Base-by-base conservation (phyloP, 73 alveolate genomes). In the Blepharisma japonicum region DNA sequence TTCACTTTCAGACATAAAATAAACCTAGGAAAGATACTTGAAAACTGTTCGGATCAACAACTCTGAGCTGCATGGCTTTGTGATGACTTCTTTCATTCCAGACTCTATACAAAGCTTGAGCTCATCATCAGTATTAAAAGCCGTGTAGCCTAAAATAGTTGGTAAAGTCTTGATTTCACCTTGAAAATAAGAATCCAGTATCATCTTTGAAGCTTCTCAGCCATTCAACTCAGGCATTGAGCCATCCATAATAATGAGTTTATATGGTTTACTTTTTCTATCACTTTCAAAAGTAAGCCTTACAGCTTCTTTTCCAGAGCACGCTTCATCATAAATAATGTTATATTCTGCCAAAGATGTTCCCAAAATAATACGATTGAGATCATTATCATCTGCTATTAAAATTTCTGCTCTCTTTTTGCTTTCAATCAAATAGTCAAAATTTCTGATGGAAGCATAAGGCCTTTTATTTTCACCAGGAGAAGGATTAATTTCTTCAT, bases 41-140 rank as follows among this genome's bases (percentile, higher is more conserved):
- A 32, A 32, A 32, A 32, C 42, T 32, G 42, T 32, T 32, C 42
- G 42, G 3, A 32, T 32, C 3, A 32, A 32, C 42, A 32, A 32
- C 42, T 32, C 42, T 32, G 42, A 32, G 42, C 42, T 53, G 3
- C 32, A 53, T 53, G 68, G 68, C 23, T 53, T 53, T 14, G 18
- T 53, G 68, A 53, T 14, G 18, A 53, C 68, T n/a, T 53, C 68
- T n/a, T 53, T 20, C 68, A 53, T 53, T 2, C 68, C 68, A n/a
- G 68, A 14, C 23, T 53, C 68, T 53, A n/a, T 53, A 20, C 68
- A 53, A 14, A 14, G 18, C 23, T n/a, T n/a, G 3, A 53, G 68
- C 18, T 53, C 68, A 3, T 53, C 68, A 53, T 14, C 18, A 53
- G 32, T 1, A n/a, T 14, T 53, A 53, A n/a, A 53, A n/a, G 68